A percentile compares a stretch with the other conserved stretches of the same genome.
phyloP scores from a whole-genome alignment of 2,329 filamentous ascomycete species.

The Pseudopyrenochaeta lycopersici region DNA sequence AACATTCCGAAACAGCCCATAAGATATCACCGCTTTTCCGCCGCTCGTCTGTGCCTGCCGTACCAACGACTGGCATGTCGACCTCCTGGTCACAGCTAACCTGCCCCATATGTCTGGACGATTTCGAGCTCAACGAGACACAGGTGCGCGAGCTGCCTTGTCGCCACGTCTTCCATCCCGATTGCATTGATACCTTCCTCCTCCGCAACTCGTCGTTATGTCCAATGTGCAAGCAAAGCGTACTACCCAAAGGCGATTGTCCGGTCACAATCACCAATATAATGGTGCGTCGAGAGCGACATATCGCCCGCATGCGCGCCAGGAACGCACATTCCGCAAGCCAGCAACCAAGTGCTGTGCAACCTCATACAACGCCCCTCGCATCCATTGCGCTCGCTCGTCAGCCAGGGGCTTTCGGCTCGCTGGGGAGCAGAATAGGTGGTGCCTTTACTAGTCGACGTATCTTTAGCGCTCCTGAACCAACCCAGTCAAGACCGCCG shows the following conservation, averaged over 20 bases:
- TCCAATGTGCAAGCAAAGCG: conserved; percentile 86
- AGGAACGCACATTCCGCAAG: conserved; percentile 38
- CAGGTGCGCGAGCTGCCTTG: conserved; percentile 87
- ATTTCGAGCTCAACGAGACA: conserved; percentile 74
- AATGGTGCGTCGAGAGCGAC: conserved; percentile 84
- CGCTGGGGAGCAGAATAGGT: conserved; percentile 34
- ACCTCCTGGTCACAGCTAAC: conserved; percentile 72
- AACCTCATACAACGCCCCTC: not conserved
- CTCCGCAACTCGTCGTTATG: conserved; percentile 83
- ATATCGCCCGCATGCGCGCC: conserved; percentile 69
- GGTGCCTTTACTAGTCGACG: conserved; percentile 34
- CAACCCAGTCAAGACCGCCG: conserved; percentile 21
- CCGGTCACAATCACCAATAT: conserved; percentile 70
- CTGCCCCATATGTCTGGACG: conserved; percentile 90
- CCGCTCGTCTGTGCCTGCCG: conserved; percentile 28
- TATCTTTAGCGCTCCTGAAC: conserved; percentile 43
- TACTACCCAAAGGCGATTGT: conserved; percentile 72
- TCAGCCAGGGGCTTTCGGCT: conserved; percentile 26
- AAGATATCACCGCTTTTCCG: conserved; percentile 22
- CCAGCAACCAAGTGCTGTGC: conserved; percentile 4
- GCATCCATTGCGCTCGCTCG: conserved; percentile 4
- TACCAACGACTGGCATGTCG: conserved; percentile 13
- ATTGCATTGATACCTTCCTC: conserved; percentile 89
- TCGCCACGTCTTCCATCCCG: conserved; percentile 90
- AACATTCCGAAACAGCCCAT: conserved; percentile 23